These are phyloP conservation scores for Nakazawaea ernobii DNA, from an alignment of 805 yeast genomes.

Conservation along the genomic window DNA sequence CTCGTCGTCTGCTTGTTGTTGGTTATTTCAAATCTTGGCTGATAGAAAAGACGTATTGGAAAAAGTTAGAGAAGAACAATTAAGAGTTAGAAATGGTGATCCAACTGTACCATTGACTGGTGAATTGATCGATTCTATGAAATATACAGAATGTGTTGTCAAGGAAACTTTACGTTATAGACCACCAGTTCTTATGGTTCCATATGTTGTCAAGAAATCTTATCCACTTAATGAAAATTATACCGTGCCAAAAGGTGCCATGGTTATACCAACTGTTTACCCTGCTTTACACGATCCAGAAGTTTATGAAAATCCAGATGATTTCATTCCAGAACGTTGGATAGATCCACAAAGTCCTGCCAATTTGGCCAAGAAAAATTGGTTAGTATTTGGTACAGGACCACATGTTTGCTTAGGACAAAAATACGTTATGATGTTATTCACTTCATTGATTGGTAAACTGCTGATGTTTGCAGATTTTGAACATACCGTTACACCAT, in stretches of 20 bases:
- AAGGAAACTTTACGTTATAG: conserved; percentile 90
- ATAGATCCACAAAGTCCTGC: conserved; percentile 64
- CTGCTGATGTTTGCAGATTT: conserved; percentile 77
- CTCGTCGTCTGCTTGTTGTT: conserved; percentile 92
- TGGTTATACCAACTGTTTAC: conserved; percentile 93
- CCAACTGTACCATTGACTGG: conserved; percentile 54
- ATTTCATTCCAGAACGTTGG: conserved; percentile 97
- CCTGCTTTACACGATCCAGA: conserved; percentile 98
- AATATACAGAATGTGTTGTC: conserved; percentile 84
- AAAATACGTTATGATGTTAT: conserved; percentile 85
- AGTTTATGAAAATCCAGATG: conserved; percentile 91
- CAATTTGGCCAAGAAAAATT: conserved; percentile 73
- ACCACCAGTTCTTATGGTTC: conserved; percentile 98
- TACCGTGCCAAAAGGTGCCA: conserved; percentile 93
- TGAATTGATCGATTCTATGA: conserved; percentile 80
- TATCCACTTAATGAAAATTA: conserved; percentile 81
- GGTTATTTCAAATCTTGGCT: conserved; percentile 95
- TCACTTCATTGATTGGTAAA: conserved; percentile 88
- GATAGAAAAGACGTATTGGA: conserved; percentile 89
- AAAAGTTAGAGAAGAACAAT: conserved; percentile 90
- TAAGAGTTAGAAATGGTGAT: conserved; percentile 74
- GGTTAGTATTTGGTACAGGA: conserved; percentile 97
- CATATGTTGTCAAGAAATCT: conserved; percentile 82
- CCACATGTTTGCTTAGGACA: conserved; percentile 96
- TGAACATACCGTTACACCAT: conserved; percentile 74